These are phyloP conservation scores for Heritiera fomes DNA, from an alignment of 345 rosid genomes.

Conservation along the genomic window DNA sequence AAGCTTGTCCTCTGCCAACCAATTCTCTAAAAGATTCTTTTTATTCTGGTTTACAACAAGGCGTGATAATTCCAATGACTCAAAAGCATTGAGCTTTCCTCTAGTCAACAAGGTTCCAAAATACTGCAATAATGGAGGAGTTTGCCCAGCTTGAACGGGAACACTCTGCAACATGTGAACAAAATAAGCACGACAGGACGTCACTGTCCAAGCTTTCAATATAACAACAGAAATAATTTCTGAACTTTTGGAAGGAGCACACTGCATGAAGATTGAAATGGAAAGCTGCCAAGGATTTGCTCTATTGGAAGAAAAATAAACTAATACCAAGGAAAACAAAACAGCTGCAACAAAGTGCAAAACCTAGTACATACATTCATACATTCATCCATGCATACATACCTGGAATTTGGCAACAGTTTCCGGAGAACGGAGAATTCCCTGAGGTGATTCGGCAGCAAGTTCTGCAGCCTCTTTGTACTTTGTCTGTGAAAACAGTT, in stretches of 20 bases:
- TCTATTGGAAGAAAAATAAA: not conserved
- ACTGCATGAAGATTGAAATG: not conserved
- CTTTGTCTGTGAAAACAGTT: constrained; percentile 88
- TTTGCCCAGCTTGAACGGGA: constrained; percentile 97
- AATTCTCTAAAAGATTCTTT: constrained; percentile 89
- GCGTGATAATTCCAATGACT: constrained; percentile 93
- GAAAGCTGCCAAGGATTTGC: not conserved
- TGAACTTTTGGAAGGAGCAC: not conserved
- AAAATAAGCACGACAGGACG: not conserved
- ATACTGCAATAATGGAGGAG: constrained; percentile 93
- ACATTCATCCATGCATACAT: not conserved
- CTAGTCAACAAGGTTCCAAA: constrained; percentile 92
- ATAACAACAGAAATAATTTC: not conserved
- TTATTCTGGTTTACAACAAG: constrained; percentile 97
- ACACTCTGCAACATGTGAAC: constrained; percentile 63
- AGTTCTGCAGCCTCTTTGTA: constrained; percentile 99
- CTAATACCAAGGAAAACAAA: not conserved
- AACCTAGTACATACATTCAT: not conserved
- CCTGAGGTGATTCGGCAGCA: constrained; percentile 97
- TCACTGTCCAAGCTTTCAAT: not conserved
- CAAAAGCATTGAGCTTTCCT: constrained; percentile 95
- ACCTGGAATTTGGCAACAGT: constrained; percentile 98
- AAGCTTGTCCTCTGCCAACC: constrained; percentile 96
- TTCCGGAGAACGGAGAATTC: constrained; percentile 88
- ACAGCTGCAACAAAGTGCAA: not conserved